Base-by-base conservation (phyloP, 306 rosid species). In the Carpinus fangiana region DNA sequence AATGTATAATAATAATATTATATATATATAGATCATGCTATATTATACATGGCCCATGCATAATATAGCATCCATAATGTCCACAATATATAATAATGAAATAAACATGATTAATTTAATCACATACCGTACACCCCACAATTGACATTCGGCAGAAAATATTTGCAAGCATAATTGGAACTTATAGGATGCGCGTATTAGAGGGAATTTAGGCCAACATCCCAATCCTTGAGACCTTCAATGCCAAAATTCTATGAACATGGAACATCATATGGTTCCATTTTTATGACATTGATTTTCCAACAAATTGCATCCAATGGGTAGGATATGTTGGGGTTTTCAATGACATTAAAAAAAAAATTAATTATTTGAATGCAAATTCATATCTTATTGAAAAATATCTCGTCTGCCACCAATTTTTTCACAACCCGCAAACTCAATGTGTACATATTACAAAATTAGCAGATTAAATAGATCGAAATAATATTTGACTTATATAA, bases 201-300 rank as follows among this genome's bases (percentile, higher is more conserved):
- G 80, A 57, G 75, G 73, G 76, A 75, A 88, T 79, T 80, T 85
- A 80, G 87, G 78, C 75, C 73, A 85, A 88, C 65, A 80, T 84
- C 82, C 80, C 53, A 69, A 75, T 81, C 80, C 76, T 74, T 70
- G 55, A 82, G 71, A 74, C 20, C 61, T 43, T 66, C 57, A 80
- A 73, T 43, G 69, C 38, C 64, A 81, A 23, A 74, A 12, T 31
- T 13, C 34, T 34, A 67, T 51, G 74, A 47, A 74, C 72, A 70
- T 73, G 48, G 47, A 73, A 52, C 79, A 17, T 50, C 65, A 61
- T 66, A 77, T 5, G 47, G 69, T 74, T 64, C 71, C 46, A 10
- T 8, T 38, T 28, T 6, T 62, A 31, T 28, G 45, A 10, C 26
- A n/a, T 41, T 57, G 17, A 18, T 8, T 48, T 41, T 67, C 8